Percentiles rank a stretch among this genome's conserved stretches.
Evolutionary conservation across 331 rosid species (phyloP).

Genomic region (Pyracantha coccinea): DNA sequence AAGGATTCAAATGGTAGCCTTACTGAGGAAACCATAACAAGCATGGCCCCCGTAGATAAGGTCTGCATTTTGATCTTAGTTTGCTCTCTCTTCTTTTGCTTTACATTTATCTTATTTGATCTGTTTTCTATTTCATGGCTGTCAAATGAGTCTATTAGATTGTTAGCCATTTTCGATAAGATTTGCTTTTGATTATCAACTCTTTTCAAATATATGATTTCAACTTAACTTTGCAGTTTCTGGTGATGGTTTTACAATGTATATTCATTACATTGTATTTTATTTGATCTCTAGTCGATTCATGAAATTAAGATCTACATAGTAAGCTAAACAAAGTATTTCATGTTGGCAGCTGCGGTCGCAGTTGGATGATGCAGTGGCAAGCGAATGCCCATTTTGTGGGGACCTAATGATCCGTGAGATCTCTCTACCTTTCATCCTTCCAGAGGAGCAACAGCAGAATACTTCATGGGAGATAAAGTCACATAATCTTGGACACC

Average conservation of each 20-base stretch:
- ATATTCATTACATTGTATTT: too few species aligned
- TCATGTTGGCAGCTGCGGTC: slow-evolving; percentile 62
- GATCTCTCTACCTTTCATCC: slow-evolving; percentile 74
- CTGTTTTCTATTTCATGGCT: not conserved
- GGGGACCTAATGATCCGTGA: slow-evolving; percentile 87
- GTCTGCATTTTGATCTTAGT: slow-evolving; percentile 37
- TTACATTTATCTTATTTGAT: not conserved
- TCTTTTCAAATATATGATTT: not conserved
- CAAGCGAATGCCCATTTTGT: slow-evolving; percentile 94
- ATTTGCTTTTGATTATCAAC: not conserved
- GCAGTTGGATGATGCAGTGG: slow-evolving; percentile 90
- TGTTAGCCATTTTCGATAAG: not conserved
- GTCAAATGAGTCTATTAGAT: not conserved
- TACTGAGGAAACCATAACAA: slow-evolving; percentile 68
- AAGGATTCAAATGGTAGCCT: slow-evolving; percentile 67
- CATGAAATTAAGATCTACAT: not conserved
- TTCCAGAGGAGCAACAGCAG: slow-evolving; percentile 58
- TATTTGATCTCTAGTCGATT: too few species aligned
- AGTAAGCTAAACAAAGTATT: not conserved
- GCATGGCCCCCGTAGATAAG: slow-evolving; percentile 72
- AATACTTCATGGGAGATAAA: slow-evolving; percentile 78
- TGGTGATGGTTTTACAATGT: not conserved
- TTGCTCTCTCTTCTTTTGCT: slow-evolving; percentile 1
- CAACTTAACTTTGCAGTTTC: not conserved
- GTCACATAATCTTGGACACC: slow-evolving; percentile 51